Evolutionary conservation across 2,329 filamentous ascomycete species (phyloP), one percentile per base, ranked within the genome.

Genomic region (Penicillium sp.): DNA sequence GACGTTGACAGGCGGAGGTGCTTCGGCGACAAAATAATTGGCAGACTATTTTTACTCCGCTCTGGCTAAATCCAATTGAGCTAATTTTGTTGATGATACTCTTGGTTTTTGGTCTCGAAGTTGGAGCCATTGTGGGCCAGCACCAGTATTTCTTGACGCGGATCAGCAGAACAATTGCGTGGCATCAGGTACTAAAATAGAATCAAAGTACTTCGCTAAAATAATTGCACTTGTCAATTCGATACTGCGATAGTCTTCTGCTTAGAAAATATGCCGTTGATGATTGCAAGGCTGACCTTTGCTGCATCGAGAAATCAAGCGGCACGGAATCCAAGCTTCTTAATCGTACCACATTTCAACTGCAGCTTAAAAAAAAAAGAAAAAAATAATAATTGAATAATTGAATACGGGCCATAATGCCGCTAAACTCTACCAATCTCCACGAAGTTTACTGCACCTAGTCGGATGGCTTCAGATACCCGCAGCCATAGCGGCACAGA

Each of bases 401-500:
- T 15, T 23, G 1, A 15, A 3, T 24, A 26, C 26, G 36, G 39
- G 9, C 6, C 3, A 29, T 13, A 20, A 30, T 20, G 8, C 20
- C 7, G 10, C 37, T 29, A 18, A 29, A 24, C 39, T 42, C 17
- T 20, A 20, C 26, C n/a, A 7, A 17, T 18, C 23, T n/a, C 26
- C 23, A 29, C n/a, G 15, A 9, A 20, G 3, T 18, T 26, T 29
- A 21, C 39, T 20, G 15, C 24, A 15, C 20, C 13, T 9, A 24
- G 26, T n/a, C 17, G n/a, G 36, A 17, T 18, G 34, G 45, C 24
- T 47, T 26, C 24, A 37, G 30, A 17, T 43, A 45, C 37, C 39
- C 41, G 32, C 32, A 15, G 17, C 18, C 12, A 49, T 36, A 13
- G 18, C 23, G 41, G 30, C 29, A 45, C 18, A 34, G 32, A 50